Percentiles rank a stretch among this genome's conserved stretches.
Evolutionary conservation across 768 basidiomycete genomes (phyloP).

Genomic region (Coprinopsis strossmayeri): DNA sequence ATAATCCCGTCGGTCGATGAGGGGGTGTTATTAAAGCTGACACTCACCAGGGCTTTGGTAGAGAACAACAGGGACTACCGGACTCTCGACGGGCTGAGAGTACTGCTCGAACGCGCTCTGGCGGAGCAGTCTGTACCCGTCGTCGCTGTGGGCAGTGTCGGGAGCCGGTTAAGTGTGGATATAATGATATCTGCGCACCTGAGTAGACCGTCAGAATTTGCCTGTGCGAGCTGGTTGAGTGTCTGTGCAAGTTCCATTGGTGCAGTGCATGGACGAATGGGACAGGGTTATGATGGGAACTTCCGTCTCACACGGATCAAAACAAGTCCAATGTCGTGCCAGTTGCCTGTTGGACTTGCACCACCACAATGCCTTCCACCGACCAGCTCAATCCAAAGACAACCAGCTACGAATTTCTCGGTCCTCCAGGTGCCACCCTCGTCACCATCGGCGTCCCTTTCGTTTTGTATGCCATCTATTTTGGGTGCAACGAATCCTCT

Average conservation of each 20-base stretch:
- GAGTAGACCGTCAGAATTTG: slow-evolving; percentile 61
- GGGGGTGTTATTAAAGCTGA: too few relatives aligned
- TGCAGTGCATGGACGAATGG: slow-evolving; percentile 17
- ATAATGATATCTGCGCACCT: slow-evolving; percentile 33
- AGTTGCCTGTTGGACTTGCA: background rate
- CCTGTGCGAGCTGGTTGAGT: slow-evolving; percentile 60
- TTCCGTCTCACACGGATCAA: background rate
- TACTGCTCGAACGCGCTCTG: slow-evolving; percentile 63
- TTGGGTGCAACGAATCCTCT: slow-evolving; percentile 64
- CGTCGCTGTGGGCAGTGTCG: slow-evolving; percentile 40
- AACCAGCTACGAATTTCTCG: slow-evolving; percentile 73
- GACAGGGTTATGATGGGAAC: too few relatives aligned
- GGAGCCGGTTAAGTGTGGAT: background rate
- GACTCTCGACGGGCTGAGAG: slow-evolving; percentile 27
- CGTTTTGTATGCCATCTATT: slow-evolving; percentile 69
- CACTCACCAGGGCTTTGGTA: slow-evolving; percentile 11
- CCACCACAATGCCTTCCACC: slow-evolving; percentile 21
- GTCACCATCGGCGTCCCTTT: slow-evolving; percentile 68
- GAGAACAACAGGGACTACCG: slow-evolving; percentile 22
- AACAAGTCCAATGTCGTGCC: slow-evolving; percentile 4
- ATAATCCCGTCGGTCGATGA: too few relatives aligned
- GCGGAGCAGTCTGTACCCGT: slow-evolving; percentile 66
- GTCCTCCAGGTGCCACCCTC: slow-evolving; percentile 69
- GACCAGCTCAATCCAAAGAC: slow-evolving; percentile 59
- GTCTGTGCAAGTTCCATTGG: slow-evolving; percentile 51